Conservation (phyloP, 2,329 filamentous ascomycete species). For the Rhytidhysteron rufulum region DNA sequence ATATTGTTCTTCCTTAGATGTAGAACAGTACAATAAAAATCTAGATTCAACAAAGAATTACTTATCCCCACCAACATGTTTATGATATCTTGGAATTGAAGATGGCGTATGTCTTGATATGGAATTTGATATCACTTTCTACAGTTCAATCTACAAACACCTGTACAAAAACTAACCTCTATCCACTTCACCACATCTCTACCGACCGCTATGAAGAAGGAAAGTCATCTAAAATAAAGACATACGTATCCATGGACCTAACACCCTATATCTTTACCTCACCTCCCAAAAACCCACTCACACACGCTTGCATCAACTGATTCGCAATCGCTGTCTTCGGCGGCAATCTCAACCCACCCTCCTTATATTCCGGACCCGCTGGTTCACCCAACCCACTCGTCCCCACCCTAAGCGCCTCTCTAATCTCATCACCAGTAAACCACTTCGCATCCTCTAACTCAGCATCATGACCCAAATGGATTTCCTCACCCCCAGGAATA, state of each 20-base stretch:
- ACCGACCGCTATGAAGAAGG: no score
- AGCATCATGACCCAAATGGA: conserved; percentile 81
- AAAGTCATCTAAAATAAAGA: no score
- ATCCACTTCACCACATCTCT: no score
- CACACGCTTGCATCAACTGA: conserved; percentile 76
- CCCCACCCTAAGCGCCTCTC: conserved; percentile 66
- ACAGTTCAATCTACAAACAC: no score
- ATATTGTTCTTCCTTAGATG: conserved; percentile 78
- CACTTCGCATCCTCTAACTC: conserved; percentile 89
- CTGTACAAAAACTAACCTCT: no score
- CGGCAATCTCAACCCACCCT: conserved; percentile 75
- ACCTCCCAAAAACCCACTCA: conserved; percentile 65
- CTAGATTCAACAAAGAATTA: not conserved
- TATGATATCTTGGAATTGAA: no score
- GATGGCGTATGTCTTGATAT: no score
- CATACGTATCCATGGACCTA: no score
- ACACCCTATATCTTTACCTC: conserved; percentile 46
- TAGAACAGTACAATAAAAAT: conserved; percentile 3
- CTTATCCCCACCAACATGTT: no score
- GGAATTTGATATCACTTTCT: no score
- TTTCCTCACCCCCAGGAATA: conserved; percentile 71
- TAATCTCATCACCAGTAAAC: conserved; percentile 78
- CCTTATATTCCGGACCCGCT: conserved; percentile 64
- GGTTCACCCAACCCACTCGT: conserved; percentile 64
- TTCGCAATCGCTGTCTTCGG: conserved; percentile 89